Conservation (phyloP, 495 filamentous ascomycete species). For the Jackrogersella minutella region DNA sequence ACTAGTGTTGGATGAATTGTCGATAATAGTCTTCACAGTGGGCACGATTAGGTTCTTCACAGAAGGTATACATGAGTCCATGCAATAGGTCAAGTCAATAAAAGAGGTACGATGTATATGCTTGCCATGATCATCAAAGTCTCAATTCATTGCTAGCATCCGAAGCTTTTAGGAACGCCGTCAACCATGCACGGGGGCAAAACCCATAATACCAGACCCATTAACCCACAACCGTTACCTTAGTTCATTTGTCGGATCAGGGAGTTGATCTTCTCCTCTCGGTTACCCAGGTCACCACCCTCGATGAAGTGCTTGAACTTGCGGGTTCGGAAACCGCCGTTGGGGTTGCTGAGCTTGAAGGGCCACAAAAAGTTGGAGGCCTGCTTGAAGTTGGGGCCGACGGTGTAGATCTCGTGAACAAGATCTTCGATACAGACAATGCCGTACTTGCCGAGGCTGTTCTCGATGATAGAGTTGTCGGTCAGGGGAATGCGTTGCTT, state of each 20-base stretch:
- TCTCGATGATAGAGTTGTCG: slow-evolving; percentile 97
- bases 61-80: background rate
- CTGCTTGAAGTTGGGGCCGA: slow-evolving; percentile 99
- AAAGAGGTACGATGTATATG: slow-evolving; percentile 14
- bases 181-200: slow-evolving; percentile 50
- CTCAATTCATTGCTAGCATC: slow-evolving; percentile 48
- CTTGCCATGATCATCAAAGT: slow-evolving; percentile 45
- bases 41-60: background rate
- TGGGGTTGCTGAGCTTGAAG: slow-evolving; percentile 99
- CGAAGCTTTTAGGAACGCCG: slow-evolving; percentile 49
- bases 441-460: slow-evolving; percentile 94
- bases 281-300: slow-evolving; percentile 97
- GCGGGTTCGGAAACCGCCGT: slow-evolving; percentile 89
- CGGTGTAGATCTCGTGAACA: slow-evolving; percentile 98
- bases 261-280: slow-evolving; percentile 97
- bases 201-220: slow-evolving; percentile 48
- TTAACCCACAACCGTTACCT: slow-evolving; percentile 42
- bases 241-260: slow-evolving; percentile 99
- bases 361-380: slow-evolving; percentile 99
- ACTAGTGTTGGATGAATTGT: too few species aligned
- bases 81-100: background rate
- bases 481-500: slow-evolving; percentile 95
- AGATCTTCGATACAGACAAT: slow-evolving; percentile 99
- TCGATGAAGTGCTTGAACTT: slow-evolving; percentile 99
- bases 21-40: background rate